A percentile compares a stretch with the other conserved stretches of the same genome.
Evolutionary conservation across 129 eudicot genomes (phyloP).

Genomic region (Cynara cardunculus): DNA sequence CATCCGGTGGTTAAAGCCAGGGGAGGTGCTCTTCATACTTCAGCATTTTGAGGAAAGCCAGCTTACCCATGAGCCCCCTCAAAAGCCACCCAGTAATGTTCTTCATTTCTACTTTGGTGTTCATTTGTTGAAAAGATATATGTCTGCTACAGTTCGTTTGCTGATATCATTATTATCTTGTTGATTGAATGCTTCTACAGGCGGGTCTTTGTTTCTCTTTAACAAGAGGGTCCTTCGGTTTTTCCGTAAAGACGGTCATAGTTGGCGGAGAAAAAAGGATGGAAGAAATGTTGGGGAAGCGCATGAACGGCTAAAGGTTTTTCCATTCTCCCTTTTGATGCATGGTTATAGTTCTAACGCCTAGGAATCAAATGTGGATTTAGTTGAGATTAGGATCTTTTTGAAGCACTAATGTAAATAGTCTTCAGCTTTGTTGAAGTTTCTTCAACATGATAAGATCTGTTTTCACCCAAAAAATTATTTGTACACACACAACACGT

Average conservation of each 20-base stretch:
- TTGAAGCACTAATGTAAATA: neutral
- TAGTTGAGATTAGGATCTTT: conserved; percentile 14
- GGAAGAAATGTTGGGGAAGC: conserved; percentile 95
- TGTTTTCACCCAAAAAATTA: neutral
- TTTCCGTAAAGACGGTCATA: conserved; percentile 95
- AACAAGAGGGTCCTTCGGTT: conserved; percentile 85
- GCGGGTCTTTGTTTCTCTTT: conserved; percentile 87
- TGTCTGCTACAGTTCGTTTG: neutral
- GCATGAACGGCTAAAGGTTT: conserved; percentile 92
- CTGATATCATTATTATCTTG: neutral
- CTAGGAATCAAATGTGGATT: neutral
- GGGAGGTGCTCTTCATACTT: conserved; percentile 77
- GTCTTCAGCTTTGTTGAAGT: conserved; percentile 11
- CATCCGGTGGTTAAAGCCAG: conserved; percentile 87
- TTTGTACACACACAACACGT: too few species aligned
- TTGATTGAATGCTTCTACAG: conserved; percentile 36
- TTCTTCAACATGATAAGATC: neutral
- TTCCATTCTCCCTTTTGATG: conserved; percentile 6
- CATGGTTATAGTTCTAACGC: neutral
- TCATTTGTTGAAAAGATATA: conserved; percentile 3
- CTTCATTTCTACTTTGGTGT: conserved; percentile 1
- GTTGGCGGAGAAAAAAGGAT: conserved; percentile 91
- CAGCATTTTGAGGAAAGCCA: conserved; percentile 65
- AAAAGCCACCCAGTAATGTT: conserved; percentile 68
- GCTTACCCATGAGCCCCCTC: conserved; percentile 66